Base-by-base conservation (phyloP, 176 grass and related monocot genomes). In the Elaeis guineensis region DNA sequence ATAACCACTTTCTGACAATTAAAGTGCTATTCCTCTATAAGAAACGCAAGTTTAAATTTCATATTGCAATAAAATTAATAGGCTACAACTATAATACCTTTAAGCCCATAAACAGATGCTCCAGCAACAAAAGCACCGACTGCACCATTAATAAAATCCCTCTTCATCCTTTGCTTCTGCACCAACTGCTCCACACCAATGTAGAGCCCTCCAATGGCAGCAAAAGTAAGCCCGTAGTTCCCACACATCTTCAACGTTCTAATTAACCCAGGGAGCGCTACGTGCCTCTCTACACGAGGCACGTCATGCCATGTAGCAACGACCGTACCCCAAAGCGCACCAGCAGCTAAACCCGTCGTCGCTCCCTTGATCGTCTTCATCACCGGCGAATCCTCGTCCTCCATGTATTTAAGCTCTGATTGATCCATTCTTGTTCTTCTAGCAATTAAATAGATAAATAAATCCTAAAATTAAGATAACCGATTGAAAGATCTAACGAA, bases 241-340 rank as follows among this genome's bases (percentile, higher is more conserved):
- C 94, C 85, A 61, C 94, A 98, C 84, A 98, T 83, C 84, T 83
- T 98, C 74, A 98, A 76, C 17, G 94, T 98, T 50, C 88, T 79
- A 49, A 98, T 62, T 73, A 98, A 62, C 14, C 94, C 94, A 17
- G 94, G 94, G 4, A 98, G 94, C 32, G 88, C 94, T 35, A 98
- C 79, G 17, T 82, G 80, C 72, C 88, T 87, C 82, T 98, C 94
- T 8, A 98, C 94, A 19, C 94, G 81, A 18, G 93, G 94, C 78
- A 98, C 94, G 71, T 98, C 94, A 39, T 93, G 79, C 94, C 94
- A 98, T 21, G 94, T 89, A 30, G 94, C 94, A 18, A 92, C 84
- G 60, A 98, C 63, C 17, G 94, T 98, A 35, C 88, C 94, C 88
- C 84, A 92, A 50, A 98, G 89, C 49, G 82, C 74, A 22, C 94